Evolutionary conservation across 2,329 filamentous ascomycete species (phyloP).

Genomic region (Diaporthe sp.): DNA sequence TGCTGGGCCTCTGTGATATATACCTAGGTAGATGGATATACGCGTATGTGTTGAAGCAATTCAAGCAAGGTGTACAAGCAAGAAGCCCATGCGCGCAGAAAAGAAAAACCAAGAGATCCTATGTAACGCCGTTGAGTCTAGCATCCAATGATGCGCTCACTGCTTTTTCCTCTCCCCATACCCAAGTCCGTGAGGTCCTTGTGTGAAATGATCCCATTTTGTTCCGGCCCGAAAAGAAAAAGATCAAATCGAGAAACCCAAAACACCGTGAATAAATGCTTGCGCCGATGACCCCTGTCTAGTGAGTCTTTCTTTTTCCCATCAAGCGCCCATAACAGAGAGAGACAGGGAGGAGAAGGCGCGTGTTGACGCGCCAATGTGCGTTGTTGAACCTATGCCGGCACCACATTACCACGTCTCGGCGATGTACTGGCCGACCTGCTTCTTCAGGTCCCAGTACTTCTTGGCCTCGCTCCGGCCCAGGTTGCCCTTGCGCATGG

Average conservation of each 20-base stretch:
- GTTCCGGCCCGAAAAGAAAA: constrained; percentile 1
- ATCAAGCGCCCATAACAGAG: constrained; percentile 15
- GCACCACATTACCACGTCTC: constrained; percentile 71
- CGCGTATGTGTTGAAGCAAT: not conserved
- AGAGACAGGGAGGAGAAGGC: constrained; percentile 1
- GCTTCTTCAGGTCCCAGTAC: constrained; percentile 94
- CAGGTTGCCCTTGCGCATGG: constrained; percentile 92
- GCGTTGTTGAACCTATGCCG: not conserved
- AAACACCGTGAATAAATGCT: constrained; percentile 21
- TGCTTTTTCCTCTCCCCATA: constrained; percentile 13
- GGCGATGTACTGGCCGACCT: constrained; percentile 94
- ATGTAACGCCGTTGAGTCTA: constrained; percentile 9
- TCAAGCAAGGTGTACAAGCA: not conserved
- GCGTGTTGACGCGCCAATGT: not conserved
- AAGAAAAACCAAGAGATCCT: not conserved
- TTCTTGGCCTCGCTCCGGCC: constrained; percentile 83
- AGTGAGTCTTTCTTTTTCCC: not conserved
- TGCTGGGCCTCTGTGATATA: not conserved
- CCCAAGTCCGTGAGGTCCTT: constrained; percentile 28
- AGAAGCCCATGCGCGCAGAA: not conserved
- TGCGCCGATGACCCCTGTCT: constrained; percentile 3
- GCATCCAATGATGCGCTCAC: constrained; percentile 6
- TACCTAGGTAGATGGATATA: not conserved
- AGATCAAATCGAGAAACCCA: not conserved
- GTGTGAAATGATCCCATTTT: constrained; percentile 25